Evolutionary conservation across 306 rosid genomes (phyloP), one percentile per base, ranked within the genome.

Genomic region (Begonia masoniana): DNA sequence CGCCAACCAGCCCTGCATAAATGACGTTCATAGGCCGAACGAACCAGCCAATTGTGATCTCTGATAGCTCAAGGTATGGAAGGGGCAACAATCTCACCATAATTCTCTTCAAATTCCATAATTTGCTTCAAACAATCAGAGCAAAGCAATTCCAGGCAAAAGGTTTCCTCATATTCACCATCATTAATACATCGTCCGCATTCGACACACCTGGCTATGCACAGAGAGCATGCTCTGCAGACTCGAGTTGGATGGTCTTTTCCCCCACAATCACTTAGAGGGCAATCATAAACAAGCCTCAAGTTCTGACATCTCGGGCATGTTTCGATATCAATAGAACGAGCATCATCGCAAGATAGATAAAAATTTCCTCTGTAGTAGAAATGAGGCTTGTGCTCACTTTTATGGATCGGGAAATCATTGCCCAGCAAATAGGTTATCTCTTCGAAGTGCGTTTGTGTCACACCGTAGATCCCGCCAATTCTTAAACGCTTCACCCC

Each of bases 381-480:
- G 67, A 79, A 65, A 36, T 42, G 78, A 13, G 87, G 95, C 47
- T 73, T 71, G 24, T 4, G 60, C 13, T 56, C 53, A 51, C 43
- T 77, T 83, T 67, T 70, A 57, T 60, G 73, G 57, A 60, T 67
- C 65, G 66, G 76, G 65, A 51, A 31, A 42, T 78, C 87, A 57
- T 75, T 58, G 19, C 76, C 85, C 77, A 85, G 60, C 75, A 91
- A 75, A 21, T 59, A 58, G 68, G 77, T 75, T 71, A 91, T 59
- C 58, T 85, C 92, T 24, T 78, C 94, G 77, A 76, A 91, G 55
- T 85, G 88, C 60, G 68, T 42, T 13, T 55, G 71, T 42, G 88
- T 75, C 47, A 83, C 81, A 50, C 96, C 91, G 54, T 77, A 78
- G n/a, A 83, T 77, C 61, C 94, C 94, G 39, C 94, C 97, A 59